Conservation (phyloP, 257 asterid genomes). For the Nicotiana benthamiana region DNA sequence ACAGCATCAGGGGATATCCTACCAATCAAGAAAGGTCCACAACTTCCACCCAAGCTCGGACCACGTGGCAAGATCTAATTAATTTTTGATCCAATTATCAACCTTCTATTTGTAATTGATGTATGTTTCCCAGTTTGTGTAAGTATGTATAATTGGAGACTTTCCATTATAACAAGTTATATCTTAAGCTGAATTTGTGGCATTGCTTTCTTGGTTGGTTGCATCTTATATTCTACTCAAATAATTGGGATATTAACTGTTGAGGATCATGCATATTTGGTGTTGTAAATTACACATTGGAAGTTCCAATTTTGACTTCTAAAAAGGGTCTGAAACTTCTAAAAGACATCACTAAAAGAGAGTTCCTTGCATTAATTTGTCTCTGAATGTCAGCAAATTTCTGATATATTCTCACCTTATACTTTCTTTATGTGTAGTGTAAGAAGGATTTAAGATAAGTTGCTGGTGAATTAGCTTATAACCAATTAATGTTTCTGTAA, state of each 20-base stretch:
- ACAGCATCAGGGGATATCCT: conserved; percentile 81
- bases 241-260: not conserved
- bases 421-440: not conserved
- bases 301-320: not conserved
- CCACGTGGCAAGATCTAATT: conserved; percentile 75
- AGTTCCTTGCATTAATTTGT: not conserved
- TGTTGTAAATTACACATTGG: not conserved
- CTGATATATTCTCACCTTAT: not conserved
- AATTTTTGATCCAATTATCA: not conserved
- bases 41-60: conserved; percentile 79
- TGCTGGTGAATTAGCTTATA: not conserved
- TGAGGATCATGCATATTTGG: not conserved
- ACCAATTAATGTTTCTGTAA: not conserved
- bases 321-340: not conserved
- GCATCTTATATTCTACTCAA: not conserved
- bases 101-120: conserved; percentile 20
- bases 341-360: not conserved
- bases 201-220: not conserved
- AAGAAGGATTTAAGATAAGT: not conserved
- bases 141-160: conserved; percentile 51
- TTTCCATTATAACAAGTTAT: conserved; percentile 11
- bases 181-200: not conserved
- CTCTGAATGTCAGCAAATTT: not conserved
- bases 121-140: conserved; percentile 33
- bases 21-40: conserved; percentile 90